Evolutionary conservation across 768 basidiomycete genomes (phyloP).

Genomic region (Ephemerocybe angulata): DNA sequence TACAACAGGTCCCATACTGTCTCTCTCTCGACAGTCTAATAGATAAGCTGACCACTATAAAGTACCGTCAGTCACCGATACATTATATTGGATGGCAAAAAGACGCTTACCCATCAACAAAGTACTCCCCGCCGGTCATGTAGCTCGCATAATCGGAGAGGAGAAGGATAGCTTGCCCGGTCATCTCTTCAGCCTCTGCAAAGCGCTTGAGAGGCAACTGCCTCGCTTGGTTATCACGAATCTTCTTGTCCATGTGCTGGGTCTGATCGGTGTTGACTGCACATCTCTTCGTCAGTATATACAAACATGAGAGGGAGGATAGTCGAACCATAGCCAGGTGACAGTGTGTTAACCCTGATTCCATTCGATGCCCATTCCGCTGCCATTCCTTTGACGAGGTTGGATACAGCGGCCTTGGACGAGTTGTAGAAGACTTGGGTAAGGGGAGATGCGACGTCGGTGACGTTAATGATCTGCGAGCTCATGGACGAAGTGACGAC

Average conservation of each 20-base stretch:
- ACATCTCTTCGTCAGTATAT: background rate
- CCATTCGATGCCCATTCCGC: constrained; percentile 54
- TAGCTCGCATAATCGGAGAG: constrained; percentile 50
- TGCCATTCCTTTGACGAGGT: constrained; percentile 54
- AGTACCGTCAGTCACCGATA: background rate
- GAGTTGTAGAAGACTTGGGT: constrained; percentile 65
- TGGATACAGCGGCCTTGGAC: constrained; percentile 63
- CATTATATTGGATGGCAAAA: no score
- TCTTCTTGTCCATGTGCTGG: constrained; percentile 43
- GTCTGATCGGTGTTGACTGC: constrained; percentile 61
- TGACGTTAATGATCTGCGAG: constrained; percentile 60
- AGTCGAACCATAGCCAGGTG: constrained; percentile 55
- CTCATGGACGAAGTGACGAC: constrained; percentile 67
- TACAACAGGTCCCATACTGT: no score
- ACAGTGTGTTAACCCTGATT: constrained; percentile 60
- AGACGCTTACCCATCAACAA: constrained; percentile 57
- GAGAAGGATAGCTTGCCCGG: constrained; percentile 50
- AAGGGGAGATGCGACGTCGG: constrained; percentile 40
- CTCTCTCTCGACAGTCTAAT: background rate
- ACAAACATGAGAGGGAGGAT: background rate
- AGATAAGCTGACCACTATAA: constrained; percentile 17
- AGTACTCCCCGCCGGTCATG: constrained; percentile 57
- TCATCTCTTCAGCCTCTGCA: constrained; percentile 57
- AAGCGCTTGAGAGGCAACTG: constrained; percentile 55
- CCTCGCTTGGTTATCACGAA: constrained; percentile 46